These are phyloP conservation scores for Lactifluus hygrophoroides DNA, from an alignment of 768 basidiomycete genomes.

Conservation along the genomic window DNA sequence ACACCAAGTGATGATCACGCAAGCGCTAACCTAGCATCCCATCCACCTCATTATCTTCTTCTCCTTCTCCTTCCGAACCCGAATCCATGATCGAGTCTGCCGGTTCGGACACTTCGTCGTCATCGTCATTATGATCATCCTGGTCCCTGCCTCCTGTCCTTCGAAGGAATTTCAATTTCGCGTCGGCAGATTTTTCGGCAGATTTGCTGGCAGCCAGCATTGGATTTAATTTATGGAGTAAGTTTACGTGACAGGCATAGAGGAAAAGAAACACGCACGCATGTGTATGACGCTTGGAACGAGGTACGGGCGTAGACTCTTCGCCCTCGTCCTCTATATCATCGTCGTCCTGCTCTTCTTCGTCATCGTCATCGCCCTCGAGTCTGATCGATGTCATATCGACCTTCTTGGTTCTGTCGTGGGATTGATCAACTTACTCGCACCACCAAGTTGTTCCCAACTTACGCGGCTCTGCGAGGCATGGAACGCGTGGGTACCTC, in stretches of 20 bases:
- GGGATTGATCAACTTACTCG: constrained; percentile 29
- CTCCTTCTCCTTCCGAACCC: constrained; percentile 8
- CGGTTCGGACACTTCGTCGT: not conserved
- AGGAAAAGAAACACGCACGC: not conserved
- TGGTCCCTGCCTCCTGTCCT: not conserved
- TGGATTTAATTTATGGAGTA: not conserved
- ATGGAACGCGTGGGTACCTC: constrained; percentile 41
- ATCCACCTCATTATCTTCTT: constrained; percentile 19
- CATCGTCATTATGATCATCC: not conserved
- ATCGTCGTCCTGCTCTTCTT: constrained; percentile 24
- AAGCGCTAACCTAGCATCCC: constrained; percentile 12
- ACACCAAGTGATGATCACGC: not conserved
- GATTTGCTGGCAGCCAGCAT: no score
- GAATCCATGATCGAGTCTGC: constrained; percentile 21
- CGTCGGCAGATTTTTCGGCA: not conserved
- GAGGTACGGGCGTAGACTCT: constrained; percentile 18
- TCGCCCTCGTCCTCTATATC: constrained; percentile 17
- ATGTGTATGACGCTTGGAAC: not conserved
- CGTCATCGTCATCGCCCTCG: constrained; percentile 29
- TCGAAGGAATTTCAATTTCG: not conserved
- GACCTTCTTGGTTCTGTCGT: constrained; percentile 17
- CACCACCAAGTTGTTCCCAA: constrained; percentile 22
- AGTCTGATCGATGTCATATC: constrained; percentile 21
- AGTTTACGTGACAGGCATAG: not conserved
- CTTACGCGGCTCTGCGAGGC: constrained; percentile 55